These are phyloP conservation scores for Fibroporia radiculosa DNA, from an alignment of 768 basidiomycete species.

Conservation along the genomic window DNA sequence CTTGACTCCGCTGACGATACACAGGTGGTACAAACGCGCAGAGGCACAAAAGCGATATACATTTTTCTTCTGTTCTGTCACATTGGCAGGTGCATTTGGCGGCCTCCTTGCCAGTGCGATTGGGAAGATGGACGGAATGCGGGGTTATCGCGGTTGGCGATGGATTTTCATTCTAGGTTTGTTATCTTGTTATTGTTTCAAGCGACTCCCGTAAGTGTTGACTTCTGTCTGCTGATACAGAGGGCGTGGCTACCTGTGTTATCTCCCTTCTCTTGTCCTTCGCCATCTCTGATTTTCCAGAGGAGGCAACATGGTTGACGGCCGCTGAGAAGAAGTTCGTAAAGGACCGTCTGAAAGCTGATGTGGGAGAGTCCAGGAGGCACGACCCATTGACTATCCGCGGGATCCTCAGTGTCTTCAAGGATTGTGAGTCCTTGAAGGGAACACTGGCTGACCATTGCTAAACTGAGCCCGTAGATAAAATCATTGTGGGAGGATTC, in stretches of 20 bases:
- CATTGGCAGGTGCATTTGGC: slow-evolving; percentile 32
- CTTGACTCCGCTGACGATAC: slow-evolving; percentile 11
- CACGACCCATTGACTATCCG: slow-evolving; percentile 15
- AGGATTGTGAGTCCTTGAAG: slow-evolving; percentile 16
- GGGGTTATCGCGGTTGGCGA: slow-evolving; percentile 23
- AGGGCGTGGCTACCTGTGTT: slow-evolving; percentile 29
- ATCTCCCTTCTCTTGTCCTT: slow-evolving; percentile 25
- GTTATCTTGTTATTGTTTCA: not conserved
- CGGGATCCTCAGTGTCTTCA: slow-evolving; percentile 17
- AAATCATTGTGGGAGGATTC: slow-evolving; percentile 22
- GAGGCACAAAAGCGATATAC: slow-evolving; percentile 28
- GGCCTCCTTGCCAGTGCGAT: slow-evolving; percentile 26
- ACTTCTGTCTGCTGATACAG: slow-evolving; percentile 14
- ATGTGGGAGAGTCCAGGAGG: slow-evolving; percentile 22
- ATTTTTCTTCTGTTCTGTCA: slow-evolving; percentile 32
- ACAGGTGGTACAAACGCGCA: slow-evolving; percentile 31
- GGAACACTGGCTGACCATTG: no score
- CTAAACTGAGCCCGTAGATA: slow-evolving; percentile 10
- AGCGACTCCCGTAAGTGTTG: not conserved
- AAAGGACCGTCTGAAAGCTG: slow-evolving; percentile 21
- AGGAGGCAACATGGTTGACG: slow-evolving; percentile 26
- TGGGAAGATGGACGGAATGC: slow-evolving; percentile 26
- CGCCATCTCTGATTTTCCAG: slow-evolving; percentile 27
- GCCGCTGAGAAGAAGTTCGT: slow-evolving; percentile 22
- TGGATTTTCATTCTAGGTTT: slow-evolving; percentile 27